Evolutionary conservation across 2,329 filamentous ascomycete species (phyloP).

Genomic region (Clarireedia homoeocarpa): DNA sequence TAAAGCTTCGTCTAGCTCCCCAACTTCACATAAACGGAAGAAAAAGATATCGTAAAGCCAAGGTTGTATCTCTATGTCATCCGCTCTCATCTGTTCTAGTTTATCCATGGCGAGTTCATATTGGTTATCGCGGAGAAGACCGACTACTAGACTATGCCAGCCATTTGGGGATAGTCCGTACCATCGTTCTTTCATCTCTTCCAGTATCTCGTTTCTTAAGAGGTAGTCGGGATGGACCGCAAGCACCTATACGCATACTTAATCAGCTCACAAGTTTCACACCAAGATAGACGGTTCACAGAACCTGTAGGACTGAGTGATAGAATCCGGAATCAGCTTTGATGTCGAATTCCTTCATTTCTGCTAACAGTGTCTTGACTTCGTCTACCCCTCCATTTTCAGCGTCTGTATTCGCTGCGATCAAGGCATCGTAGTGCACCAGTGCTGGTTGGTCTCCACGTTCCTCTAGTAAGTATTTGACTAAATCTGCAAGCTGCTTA

Average conservation of each 20-base stretch:
- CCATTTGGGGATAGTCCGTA: conserved; percentile 53
- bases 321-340: conserved; percentile 59
- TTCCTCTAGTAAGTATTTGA: conserved; percentile 51
- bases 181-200: conserved; percentile 70
- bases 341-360: conserved; percentile 59
- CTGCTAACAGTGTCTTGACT: conserved; percentile 56
- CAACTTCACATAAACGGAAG: conserved; percentile 61
- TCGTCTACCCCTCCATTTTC: conserved; percentile 57
- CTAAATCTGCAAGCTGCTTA: conserved; percentile 36
- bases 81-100: conserved; percentile 57
- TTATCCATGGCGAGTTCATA: conserved; percentile 71
- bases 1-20: conserved; percentile 72
- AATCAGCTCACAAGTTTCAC: neutral
- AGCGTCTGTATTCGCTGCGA: conserved; percentile 61
- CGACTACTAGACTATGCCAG: conserved; percentile 60
- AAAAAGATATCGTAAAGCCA: conserved; percentile 79
- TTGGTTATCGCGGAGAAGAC: conserved; percentile 72
- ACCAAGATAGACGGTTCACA: conserved; percentile 14
- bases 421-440: conserved; percentile 64
- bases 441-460: conserved; percentile 47
- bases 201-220: conserved; percentile 61
- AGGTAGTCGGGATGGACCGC: conserved; percentile 82
- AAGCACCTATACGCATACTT: conserved; percentile 44
- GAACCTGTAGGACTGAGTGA: conserved; percentile 61
- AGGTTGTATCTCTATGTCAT: conserved; percentile 45